Conservation (phyloP, 306 rosid genomes). For the Lagenaria siceraria region DNA sequence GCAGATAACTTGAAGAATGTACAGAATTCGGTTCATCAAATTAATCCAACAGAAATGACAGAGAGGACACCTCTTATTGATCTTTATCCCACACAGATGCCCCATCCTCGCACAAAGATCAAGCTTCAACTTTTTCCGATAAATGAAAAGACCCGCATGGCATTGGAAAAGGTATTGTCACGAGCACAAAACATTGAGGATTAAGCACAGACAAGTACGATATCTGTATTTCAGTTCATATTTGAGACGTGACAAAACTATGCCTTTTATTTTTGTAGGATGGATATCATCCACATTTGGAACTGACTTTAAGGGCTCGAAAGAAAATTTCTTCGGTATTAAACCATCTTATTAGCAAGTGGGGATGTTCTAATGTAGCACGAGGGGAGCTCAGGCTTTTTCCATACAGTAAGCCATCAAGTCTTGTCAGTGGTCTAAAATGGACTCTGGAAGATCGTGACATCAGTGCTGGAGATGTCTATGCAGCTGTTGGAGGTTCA, state of each 20-base stretch:
- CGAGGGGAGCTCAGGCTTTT: slow-evolving; percentile 49
- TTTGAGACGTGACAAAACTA: not conserved
- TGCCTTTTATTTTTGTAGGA: slow-evolving; percentile 34
- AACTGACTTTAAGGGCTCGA: slow-evolving; percentile 53
- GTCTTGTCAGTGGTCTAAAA: slow-evolving; percentile 25
- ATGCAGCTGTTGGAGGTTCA: slow-evolving; percentile 58
- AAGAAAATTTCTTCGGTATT: slow-evolving; percentile 82
- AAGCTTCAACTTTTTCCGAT: slow-evolving; percentile 75
- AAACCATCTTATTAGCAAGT: slow-evolving; percentile 59
- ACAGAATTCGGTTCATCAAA: slow-evolving; percentile 5
- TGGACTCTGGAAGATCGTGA: slow-evolving; percentile 57
- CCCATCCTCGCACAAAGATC: slow-evolving; percentile 44
- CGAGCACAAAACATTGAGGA: slow-evolving; percentile 14
- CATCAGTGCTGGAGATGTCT: slow-evolving; percentile 42
- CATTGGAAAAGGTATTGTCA: slow-evolving; percentile 56
- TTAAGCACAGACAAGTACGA: not conserved
- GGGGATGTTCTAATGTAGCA: slow-evolving; percentile 61
- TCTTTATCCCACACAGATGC: slow-evolving; percentile 19
- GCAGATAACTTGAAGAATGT: slow-evolving; percentile 12
- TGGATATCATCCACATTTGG: slow-evolving; percentile 67
- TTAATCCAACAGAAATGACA: slow-evolving; percentile 8
- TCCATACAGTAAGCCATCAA: slow-evolving; percentile 33
- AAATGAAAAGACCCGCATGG: slow-evolving; percentile 42
- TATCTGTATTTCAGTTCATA: slow-evolving; percentile 5
- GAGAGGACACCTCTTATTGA: slow-evolving; percentile 11